Evolutionary conservation across 1,139 yeast species (phyloP), one percentile per base, ranked within the genome.

Genomic region (Pichia inconspicua): DNA sequence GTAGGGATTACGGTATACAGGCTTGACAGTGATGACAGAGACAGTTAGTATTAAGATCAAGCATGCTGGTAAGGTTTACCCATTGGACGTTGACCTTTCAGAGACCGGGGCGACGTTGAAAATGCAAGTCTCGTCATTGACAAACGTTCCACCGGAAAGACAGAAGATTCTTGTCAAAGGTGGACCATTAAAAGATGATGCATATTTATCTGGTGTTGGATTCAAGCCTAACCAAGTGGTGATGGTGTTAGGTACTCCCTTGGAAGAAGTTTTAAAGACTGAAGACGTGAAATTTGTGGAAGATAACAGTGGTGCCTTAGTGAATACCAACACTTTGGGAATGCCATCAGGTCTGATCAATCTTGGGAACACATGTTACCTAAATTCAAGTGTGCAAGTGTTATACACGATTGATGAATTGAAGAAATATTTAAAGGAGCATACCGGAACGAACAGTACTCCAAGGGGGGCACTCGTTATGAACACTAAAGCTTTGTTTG

Each of bases 201-300:
- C 74, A 12, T 71, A 71, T 43, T 64, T 82, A 51, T 65, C 68
- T 15, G 58, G 69, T 8, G 71, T 84, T 50, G 73, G 74, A 30
- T 69, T 89, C 55, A 85, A 84, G 60, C 71, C 77, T 17, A 78
- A 77, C 43, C 86, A 82, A 56, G 75, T 81, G 19, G 74, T 92
- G 35, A 86, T 92, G 96, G 86, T 94, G 53, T 73, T 92, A 52
- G 99, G 99, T 22, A 83, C 97, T 1, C 94, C 96, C 1, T 92
- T 73, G 74, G 48, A 80, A 75, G 48, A 54, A 10, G 50, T 53
- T 25, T 22, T 49, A 4, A 41, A 52, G 6, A 42, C 36, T 9
- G 51, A 45, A 3, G 54, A 52, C 25, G 80, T 34, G 8, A 77
- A 77, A 36, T 85, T 87, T 53, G 66, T 83, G 47, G 96, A 87